phyloP scores from a whole-genome alignment of 2,329 filamentous ascomycete species.

The Beauveria rudraprayagi region DNA sequence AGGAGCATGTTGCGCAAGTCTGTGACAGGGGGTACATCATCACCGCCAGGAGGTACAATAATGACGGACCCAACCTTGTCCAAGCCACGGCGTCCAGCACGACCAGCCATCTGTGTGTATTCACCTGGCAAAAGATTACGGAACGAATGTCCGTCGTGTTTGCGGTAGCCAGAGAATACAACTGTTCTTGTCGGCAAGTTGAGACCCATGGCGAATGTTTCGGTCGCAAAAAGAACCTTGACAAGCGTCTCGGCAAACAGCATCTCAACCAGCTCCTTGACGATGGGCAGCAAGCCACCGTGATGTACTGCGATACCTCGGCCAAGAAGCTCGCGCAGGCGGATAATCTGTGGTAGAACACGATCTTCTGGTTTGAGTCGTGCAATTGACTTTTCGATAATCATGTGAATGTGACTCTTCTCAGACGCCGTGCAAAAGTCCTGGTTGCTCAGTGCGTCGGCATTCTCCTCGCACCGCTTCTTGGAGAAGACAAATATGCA shows the following conservation, averaged over 20 bases:
- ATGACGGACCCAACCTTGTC: constrained; percentile 92
- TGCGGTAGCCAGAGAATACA: constrained; percentile 93
- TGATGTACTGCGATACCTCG: constrained; percentile 95
- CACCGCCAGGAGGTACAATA: constrained; percentile 71
- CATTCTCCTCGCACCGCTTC: constrained; percentile 94
- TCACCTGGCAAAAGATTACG: constrained; percentile 87
- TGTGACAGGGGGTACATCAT: constrained; percentile 76
- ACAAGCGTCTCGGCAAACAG: constrained; percentile 91
- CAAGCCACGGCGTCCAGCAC: constrained; percentile 85
- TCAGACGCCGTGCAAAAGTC: constrained; percentile 90
- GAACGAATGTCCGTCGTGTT: constrained; percentile 90
- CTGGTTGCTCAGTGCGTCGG: constrained; percentile 86
- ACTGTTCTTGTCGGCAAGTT: constrained; percentile 94
- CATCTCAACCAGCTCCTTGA: constrained; percentile 96
- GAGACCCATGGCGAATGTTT: constrained; percentile 97
- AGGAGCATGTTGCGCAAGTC: constrained; percentile 90
- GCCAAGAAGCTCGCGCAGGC: constrained; percentile 74
- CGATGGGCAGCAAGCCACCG: constrained; percentile 86
- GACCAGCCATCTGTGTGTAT: constrained; percentile 97
- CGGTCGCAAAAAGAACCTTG: constrained; percentile 94
- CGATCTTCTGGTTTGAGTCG: constrained; percentile 86
- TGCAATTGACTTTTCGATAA: constrained; percentile 89
- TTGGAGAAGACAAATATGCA: constrained; percentile 99
- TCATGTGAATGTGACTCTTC: constrained; percentile 97
- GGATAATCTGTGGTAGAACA: constrained; percentile 81